Base-by-base conservation (phyloP, 345 rosid genomes). In the Citropsis articulata region DNA sequence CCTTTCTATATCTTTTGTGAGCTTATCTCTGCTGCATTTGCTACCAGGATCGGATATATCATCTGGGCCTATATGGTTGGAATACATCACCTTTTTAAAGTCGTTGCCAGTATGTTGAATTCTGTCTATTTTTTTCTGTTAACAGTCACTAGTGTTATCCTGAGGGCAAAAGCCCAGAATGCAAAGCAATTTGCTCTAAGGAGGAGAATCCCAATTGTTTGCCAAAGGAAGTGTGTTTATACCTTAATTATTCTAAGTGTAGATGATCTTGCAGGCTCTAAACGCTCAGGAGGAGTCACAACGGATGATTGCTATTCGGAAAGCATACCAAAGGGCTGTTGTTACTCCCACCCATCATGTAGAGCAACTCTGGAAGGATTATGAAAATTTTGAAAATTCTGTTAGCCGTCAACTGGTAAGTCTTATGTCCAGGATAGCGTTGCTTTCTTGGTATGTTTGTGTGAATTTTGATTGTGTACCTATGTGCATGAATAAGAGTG, bases 311-410 rank as follows among this genome's bases (percentile, higher is more conserved):
- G 87, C 91, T 35, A 79, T 93, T 53, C 87, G 97, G 42, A 96
- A 93, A 88, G 88, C 83, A 61, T 95, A 93, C 85, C 99, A 95
- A 75, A 93, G 80, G 77, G 98, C 99, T 71, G 89, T 93, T 80
- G 77, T 95, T 79, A 93, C 95, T 74, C 99, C 98, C 0, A 93
- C 87, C 79, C 94, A 92, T 87, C 95, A 92, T 42, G 87, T 93
- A 79, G 99, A 95, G 70, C 99, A 95, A 83, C 93, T 95, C 35
- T 95, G 99, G 99, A 93, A 83, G 84, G 99, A 93, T 53, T 95
- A 93, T 81, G 99, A 93, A 82, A 86, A 83, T 88, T 95, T 95
- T 53, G 99, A 95, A 83, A 95, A 93, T 82, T 87, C 97, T 75
- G 98, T 92, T 71, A 95, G 88, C 87, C 93, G 97, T 66, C 99